Evolutionary conservation across 2,329 filamentous ascomycete species (phyloP), one percentile per base, ranked within the genome.

Genomic region (Sphaerulina vaccinii): DNA sequence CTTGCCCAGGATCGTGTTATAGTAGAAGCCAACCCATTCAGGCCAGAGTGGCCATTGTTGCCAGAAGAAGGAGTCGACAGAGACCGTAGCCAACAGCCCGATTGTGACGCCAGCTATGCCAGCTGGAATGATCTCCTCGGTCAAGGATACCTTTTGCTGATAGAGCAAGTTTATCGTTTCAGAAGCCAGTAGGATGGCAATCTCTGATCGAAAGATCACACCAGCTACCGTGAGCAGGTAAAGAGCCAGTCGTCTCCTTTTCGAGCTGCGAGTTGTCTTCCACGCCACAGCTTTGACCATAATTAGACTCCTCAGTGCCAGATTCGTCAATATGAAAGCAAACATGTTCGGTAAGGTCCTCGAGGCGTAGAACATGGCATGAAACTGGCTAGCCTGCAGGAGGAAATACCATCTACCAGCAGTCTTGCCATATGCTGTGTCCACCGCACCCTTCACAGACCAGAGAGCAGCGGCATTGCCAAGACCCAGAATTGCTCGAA

Each of bases 301-400:
- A 2, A 84, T 72, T 38, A 82, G 65, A 52, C 71, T 73, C 33
- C 75, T 68, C 40, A 82, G 74, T 5, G 87, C 85, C 38, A 87
- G 66, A 0, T 85, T 90, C 50, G 85, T 87, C 52, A 96, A 73
- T 8, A 84, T 82, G 73, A 97, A 93, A 16, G 93, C 91, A 72
- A 96, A 95, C 87, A 95, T 96, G 69, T 99, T 99, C 1, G 93
- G 93, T 59, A 99, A 74, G 2, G 90, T 93, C 55, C 93, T 80
- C 13, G 90, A 93, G 11, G 91, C 86, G 74, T 99, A 99, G 71
- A 90, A 99, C 56, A 93, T 79, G 55, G 95, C 74, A 72, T 99
- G 93, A 66, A 99, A 99, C 70, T 97, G 92, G 69, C 84, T 86
- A 1, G 82, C 81, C 65, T 90, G 86, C 48, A 97, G 77, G 33